These are phyloP conservation scores for Plantago major DNA, from an alignment of 257 asterid species.

Conservation along the genomic window DNA sequence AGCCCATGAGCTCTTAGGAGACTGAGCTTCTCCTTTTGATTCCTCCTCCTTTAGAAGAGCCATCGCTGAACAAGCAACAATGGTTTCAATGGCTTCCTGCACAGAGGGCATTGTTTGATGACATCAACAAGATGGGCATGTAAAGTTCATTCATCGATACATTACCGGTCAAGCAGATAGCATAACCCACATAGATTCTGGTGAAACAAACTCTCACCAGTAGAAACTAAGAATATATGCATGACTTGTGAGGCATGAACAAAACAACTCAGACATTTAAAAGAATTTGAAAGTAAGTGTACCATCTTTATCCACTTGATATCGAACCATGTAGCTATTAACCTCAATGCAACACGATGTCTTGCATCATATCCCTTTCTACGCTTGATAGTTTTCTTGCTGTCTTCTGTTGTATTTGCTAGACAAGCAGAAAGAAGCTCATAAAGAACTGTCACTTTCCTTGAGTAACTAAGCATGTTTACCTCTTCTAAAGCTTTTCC, in stretches of 20 bases:
- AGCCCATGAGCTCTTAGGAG: slow-evolving; percentile 59
- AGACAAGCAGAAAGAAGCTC: slow-evolving; percentile 89
- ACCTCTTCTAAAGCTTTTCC: slow-evolving; percentile 63
- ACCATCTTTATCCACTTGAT: slow-evolving; percentile 83
- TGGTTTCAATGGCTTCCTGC: slow-evolving; percentile 89
- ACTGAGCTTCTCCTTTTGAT: slow-evolving; percentile 41
- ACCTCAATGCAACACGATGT: slow-evolving; percentile 76
- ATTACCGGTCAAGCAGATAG: not conserved
- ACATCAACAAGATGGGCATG: not conserved
- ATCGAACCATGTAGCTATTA: slow-evolving; percentile 82
- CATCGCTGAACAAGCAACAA: slow-evolving; percentile 94
- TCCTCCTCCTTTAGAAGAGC: slow-evolving; percentile 70
- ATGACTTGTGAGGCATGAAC: too few relatives aligned
- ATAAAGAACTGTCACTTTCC: slow-evolving; percentile 66
- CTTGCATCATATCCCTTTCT: slow-evolving; percentile 85
- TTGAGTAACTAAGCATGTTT: slow-evolving; percentile 45
- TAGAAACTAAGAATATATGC: too few relatives aligned
- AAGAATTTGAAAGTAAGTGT: not conserved
- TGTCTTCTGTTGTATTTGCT: slow-evolving; percentile 47
- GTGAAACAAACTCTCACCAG: too few relatives aligned
- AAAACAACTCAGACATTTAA: too few relatives aligned
- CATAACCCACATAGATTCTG: slow-evolving; percentile 6
- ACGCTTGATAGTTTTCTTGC: slow-evolving; percentile 36
- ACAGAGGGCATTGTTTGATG: not conserved
- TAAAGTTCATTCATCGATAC: slow-evolving; percentile 4